These are phyloP conservation scores for Hypoxylon fragiforme DNA, from an alignment of 495 filamentous ascomycete species.

Conservation along the genomic window DNA sequence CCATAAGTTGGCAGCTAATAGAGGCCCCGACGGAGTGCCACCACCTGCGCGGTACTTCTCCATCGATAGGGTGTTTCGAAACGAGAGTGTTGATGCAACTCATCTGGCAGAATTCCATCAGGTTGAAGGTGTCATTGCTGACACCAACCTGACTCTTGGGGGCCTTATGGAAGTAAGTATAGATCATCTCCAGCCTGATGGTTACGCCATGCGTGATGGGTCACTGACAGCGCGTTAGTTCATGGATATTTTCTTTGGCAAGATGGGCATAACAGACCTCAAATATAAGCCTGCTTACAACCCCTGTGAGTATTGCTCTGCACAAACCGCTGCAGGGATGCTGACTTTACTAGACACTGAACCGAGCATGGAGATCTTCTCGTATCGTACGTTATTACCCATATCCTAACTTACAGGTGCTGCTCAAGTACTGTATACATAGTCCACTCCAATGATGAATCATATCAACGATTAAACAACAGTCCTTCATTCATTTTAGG, in stretches of 20 bases:
- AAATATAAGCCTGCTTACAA: constrained; percentile 94
- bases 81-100: constrained; percentile 91
- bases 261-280: constrained; percentile 88
- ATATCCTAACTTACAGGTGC: not conserved
- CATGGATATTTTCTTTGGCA: constrained; percentile 93
- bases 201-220: not conserved
- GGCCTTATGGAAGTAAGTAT: constrained; percentile 71
- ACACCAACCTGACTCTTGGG: constrained; percentile 87
- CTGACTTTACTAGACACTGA: constrained; percentile 87
- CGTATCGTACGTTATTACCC: constrained; percentile 59
- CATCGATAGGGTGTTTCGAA: constrained; percentile 94
- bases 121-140: constrained; percentile 96
- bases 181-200: too few relatives aligned
- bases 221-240: constrained; percentile 49
- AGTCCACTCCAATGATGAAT: too few relatives aligned
- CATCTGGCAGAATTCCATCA: constrained; percentile 99
- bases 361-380: constrained; percentile 95
- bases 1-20: constrained; percentile 78
- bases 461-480: too few relatives aligned
- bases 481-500: too few relatives aligned
- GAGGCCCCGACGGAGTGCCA: constrained; percentile 50
- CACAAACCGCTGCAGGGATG: not conserved
- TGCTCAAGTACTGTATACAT: too few relatives aligned
- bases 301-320: constrained; percentile 18
- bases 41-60: constrained; percentile 90